Base-by-base conservation (phyloP, 2,329 filamentous ascomycete species). In the Monosporascus cannonballus region DNA sequence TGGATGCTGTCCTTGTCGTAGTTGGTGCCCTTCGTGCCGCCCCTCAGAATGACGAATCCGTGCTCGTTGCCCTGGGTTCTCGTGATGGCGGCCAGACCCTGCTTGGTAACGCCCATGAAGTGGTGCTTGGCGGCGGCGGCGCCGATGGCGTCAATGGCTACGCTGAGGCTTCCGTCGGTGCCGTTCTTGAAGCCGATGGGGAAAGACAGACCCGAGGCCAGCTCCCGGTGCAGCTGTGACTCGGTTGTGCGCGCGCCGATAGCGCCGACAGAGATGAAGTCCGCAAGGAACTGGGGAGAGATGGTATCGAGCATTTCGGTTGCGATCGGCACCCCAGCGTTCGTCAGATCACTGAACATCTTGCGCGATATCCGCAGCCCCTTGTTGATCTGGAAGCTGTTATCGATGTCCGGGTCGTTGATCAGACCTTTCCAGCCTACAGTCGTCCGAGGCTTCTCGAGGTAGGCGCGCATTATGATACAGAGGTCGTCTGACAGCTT, bases 161-260 rank as follows among this genome's bases (percentile, higher is more conserved):
- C 92, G 27, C 84, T 85, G 52, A 99, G 77, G 63, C 87, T 90
- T 42, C 94, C 94, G 66, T 99, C 94, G 24, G 94, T 99, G 56
- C 94, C 94, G 73, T 99, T 99, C 84, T 99, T 99, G 87, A 96
- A 99, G 54, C 94, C 94, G 61, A 99, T 92, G 22, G 94, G 94
- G 86, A 96, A 97, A 53, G 90, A 96, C 51, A 97, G 81, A 63
- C 94, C 94, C 27, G 89, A 95, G 5, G 94, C 94, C 57, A 99
- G 83, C 76, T 99, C 94, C 58, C 94, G 87, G 76, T 99, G 94
- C 60, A 97, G 79, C 76, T 99, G 94, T 52, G 89, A 94, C 76
- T 99, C 94, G 48, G 94, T 99, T 44, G 94, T 99, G 61, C 94
- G 85, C 44, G 94, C 94, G 57, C 94, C 94, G 67, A 99, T 96